These are phyloP conservation scores for Discostella stelligera DNA, from an alignment of 352 stramenopile species.

Conservation along the genomic window DNA sequence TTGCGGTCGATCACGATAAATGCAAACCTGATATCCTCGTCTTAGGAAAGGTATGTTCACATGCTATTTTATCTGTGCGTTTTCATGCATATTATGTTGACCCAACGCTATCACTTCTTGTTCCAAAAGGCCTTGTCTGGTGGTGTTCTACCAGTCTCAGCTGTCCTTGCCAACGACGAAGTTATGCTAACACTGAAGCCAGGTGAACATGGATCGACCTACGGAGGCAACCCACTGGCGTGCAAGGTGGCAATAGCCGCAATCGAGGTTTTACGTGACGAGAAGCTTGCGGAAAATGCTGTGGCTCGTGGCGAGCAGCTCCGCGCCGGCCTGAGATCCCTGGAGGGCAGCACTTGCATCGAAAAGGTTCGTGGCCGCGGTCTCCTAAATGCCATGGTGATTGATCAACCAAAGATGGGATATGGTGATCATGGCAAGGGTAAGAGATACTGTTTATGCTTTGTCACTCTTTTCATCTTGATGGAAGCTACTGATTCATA, in stretches of 20 bases:
- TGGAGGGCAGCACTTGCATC: conserved; percentile 67
- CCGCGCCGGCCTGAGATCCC: conserved; percentile 85
- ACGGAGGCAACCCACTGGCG: conserved; percentile 95
- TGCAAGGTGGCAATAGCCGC: conserved; percentile 96
- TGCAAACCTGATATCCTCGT: conserved; percentile 98
- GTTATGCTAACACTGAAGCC: conserved; percentile 98
- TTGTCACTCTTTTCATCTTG: neutral
- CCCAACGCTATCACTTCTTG: conserved; percentile 1
- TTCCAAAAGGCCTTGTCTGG: conserved; percentile 88
- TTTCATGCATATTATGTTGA: conserved; percentile 8
- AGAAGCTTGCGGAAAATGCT: conserved; percentile 94
- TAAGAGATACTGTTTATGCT: conserved; percentile 1
- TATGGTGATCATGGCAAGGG: conserved; percentile 78
- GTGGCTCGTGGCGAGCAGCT: conserved; percentile 92
- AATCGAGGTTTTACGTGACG: conserved; percentile 93
- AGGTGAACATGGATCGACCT: conserved; percentile 95
- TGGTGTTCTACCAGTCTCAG: conserved; percentile 96
- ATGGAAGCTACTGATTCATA: neutral
- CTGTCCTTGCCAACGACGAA: conserved; percentile 94
- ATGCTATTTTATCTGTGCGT: conserved; percentile 2
- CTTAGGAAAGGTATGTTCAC: conserved; percentile 86
- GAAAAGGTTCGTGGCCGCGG: conserved; percentile 91
- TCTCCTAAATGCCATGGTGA: conserved; percentile 97
- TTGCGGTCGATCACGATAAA: conserved; percentile 93
- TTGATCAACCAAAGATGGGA: conserved; percentile 87